Evolutionary conservation across 2,329 filamentous ascomycete genomes (phyloP).

Genomic region (Coniella lustricola): DNA sequence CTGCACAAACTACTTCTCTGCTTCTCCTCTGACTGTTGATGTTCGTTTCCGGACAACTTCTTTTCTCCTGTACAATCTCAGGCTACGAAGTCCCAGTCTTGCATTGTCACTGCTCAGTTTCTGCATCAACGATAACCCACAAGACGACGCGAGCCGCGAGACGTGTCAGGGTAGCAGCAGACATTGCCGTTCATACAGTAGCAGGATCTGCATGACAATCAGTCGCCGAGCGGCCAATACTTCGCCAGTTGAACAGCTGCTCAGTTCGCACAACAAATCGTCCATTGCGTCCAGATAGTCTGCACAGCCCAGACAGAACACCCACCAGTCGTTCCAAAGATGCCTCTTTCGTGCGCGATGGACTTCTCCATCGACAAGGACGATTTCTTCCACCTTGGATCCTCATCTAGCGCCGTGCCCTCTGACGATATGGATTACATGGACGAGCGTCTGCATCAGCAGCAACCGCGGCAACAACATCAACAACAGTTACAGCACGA

Average conservation of each 20-base stretch:
- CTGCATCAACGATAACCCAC: too few species aligned
- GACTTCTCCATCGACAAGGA: slow-evolving; percentile 15
- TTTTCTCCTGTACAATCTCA: not conserved
- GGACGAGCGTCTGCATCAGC: not conserved
- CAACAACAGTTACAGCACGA: not conserved
- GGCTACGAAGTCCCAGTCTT: too few species aligned
- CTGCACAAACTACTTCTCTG: not conserved
- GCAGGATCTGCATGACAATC: too few species aligned
- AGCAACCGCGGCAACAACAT: too few species aligned
- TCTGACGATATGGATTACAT: not conserved
- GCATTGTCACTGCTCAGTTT: not conserved
- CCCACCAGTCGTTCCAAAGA: slow-evolving; percentile 6
- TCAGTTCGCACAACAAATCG: too few species aligned
- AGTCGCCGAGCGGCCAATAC: too few species aligned
- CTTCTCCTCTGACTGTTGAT: not conserved
- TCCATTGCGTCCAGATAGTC: too few species aligned
- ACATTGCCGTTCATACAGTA: too few species aligned
- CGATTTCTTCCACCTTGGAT: slow-evolving; percentile 14
- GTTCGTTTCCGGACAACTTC: slow-evolving; percentile 1
- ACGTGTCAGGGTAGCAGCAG: too few species aligned
- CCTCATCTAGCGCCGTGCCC: not conserved
- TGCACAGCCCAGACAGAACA: not conserved
- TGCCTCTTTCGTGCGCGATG: slow-evolving; percentile 9
- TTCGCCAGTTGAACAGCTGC: too few species aligned
- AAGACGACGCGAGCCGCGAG: too few species aligned